Evolutionary conservation across 192 early-diverging fungal genomes (phyloP).

Genomic region (Coemansia sp.): DNA sequence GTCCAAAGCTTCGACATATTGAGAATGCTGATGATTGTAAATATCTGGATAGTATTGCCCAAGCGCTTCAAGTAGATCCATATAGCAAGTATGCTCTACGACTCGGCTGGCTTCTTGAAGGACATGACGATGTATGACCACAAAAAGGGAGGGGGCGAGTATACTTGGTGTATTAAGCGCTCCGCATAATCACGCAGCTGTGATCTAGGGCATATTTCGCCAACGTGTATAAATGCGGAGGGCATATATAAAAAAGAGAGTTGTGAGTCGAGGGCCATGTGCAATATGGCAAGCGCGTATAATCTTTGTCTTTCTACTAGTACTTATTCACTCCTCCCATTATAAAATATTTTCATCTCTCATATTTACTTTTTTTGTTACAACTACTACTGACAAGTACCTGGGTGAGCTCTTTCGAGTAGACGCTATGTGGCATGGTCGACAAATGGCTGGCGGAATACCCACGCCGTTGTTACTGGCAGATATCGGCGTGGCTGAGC

Average conservation of each 20-base stretch:
- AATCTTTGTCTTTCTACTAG: not conserved
- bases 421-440: conserved; percentile 7
- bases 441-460: not conserved
- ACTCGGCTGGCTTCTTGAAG: not conserved
- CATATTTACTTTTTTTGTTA: not conserved
- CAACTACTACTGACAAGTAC: not conserved
- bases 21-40: not conserved
- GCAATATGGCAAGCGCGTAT: not conserved
- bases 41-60: not conserved
- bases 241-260: not conserved
- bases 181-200: too few species aligned
- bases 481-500: conserved; percentile 15
- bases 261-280: not conserved
- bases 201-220: not conserved
- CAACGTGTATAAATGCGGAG: not conserved
- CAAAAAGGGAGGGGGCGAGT: too few species aligned
- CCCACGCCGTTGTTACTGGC: not conserved
- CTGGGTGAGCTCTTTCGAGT: not conserved
- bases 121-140: not conserved
- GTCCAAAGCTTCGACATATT: not conserved
- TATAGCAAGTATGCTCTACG: not conserved
- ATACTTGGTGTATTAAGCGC: too few species aligned
- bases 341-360: too few species aligned
- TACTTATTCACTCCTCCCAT: not conserved
- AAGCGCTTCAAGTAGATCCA: not conserved